Conservation (phyloP, 192 early-diverging fungal genomes). For the Coemansia sp. region DNA sequence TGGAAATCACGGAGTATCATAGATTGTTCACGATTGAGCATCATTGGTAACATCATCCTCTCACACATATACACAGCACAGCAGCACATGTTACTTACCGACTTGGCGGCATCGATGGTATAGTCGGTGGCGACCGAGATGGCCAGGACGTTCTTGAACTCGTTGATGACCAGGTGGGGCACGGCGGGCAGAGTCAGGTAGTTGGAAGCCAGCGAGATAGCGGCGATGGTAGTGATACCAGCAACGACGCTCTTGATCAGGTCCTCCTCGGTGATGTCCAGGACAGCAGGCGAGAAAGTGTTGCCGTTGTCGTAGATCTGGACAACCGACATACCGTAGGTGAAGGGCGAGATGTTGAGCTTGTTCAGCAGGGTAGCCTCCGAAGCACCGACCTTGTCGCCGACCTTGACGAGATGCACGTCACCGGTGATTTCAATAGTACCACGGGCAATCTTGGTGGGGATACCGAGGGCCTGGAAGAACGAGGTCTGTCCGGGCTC, state of each 20-base stretch:
- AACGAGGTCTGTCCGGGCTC: conserved; percentile 99
- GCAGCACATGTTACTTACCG: conserved; percentile 45
- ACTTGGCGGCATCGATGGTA: conserved; percentile 85
- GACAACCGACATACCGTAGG: conserved; percentile 93
- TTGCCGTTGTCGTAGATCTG: conserved; percentile 93
- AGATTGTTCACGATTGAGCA: conserved; percentile 52
- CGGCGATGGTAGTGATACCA: conserved; percentile 70
- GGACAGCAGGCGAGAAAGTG: conserved; percentile 80
- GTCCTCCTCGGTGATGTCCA: conserved; percentile 84
- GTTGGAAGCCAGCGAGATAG: conserved; percentile 78
- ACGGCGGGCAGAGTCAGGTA: conserved; percentile 83
- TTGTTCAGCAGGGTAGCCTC: conserved; percentile 99
- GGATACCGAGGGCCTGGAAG: conserved; percentile 99
- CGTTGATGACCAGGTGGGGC: conserved; percentile 95
- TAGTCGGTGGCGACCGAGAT: conserved; percentile 88
- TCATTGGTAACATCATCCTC: conserved; percentile 27
- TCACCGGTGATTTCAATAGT: conserved; percentile 99
- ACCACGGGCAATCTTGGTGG: conserved; percentile 99
- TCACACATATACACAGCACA: conserved; percentile 6
- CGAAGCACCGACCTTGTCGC: conserved; percentile 94
- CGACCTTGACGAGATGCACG: conserved; percentile 87
- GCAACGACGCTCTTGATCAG: conserved; percentile 66
- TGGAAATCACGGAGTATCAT: conserved; percentile 47
- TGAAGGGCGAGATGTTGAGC: conserved; percentile 99
- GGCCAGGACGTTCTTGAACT: conserved; percentile 95